These are phyloP conservation scores for Pholiota adiposa DNA, from an alignment of 1,284 basidiomycete species.

Conservation along the genomic window DNA sequence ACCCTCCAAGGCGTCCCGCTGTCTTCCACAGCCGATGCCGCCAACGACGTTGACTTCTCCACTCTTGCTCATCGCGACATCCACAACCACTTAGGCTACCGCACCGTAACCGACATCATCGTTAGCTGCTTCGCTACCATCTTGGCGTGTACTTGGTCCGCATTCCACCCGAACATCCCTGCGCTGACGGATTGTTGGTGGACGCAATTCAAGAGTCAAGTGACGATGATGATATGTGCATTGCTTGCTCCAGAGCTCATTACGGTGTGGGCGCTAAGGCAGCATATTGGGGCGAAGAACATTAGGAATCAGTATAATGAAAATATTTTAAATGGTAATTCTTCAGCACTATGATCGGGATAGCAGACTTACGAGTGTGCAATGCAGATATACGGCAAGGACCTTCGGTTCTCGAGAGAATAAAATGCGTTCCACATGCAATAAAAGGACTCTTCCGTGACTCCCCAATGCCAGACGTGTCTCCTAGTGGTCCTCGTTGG, in stretches of 20 bases:
- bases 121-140: conserved; percentile 21
- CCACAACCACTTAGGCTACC: neutral
- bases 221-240: conserved; percentile 14
- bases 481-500: conserved; percentile 7
- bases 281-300: conserved; percentile 8
- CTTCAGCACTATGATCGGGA: too few species aligned
- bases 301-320: conserved; percentile 12
- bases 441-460: too few species aligned
- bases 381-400: too few species aligned
- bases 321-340: neutral
- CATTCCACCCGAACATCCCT: conserved; percentile 22
- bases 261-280: conserved; percentile 9
- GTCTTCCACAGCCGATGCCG: neutral
- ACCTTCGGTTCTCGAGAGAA: too few species aligned
- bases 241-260: conserved; percentile 17
- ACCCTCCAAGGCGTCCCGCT: neutral
- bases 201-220: neutral
- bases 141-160: conserved; percentile 15
- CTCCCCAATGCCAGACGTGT: neutral
- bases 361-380: too few species aligned
- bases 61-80: neutral
- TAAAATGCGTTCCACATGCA: too few species aligned
- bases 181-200: conserved; percentile 6
- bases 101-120: conserved; percentile 4
- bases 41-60: neutral